A percentile compares a stretch with the other conserved stretches of the same genome.
Evolutionary conservation across 805 yeast genomes (phyloP).

Genomic region (Kodamaea leandrae): DNA sequence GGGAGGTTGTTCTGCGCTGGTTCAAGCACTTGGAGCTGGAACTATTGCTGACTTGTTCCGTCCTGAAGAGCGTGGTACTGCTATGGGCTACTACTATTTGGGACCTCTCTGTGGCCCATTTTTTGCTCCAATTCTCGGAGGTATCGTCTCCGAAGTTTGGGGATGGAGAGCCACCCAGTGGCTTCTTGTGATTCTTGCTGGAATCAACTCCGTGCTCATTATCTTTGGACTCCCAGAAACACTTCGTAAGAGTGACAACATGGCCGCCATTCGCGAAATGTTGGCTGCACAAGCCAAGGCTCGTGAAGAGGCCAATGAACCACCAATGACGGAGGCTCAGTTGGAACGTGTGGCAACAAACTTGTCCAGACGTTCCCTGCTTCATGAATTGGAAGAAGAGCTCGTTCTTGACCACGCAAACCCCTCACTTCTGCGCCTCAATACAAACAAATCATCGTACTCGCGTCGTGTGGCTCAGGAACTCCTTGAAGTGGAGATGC

Average conservation of each 20-base stretch:
- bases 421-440: constrained; percentile 38
- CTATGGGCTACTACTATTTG: constrained; percentile 75
- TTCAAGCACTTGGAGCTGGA: constrained; percentile 89
- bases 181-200: constrained; percentile 71
- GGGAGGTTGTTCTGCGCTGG: constrained; percentile 83
- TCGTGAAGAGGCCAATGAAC: background rate
- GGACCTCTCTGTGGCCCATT: constrained; percentile 84
- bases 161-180: constrained; percentile 92
- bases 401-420: constrained; percentile 36
- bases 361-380: constrained; percentile 14
- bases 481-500: constrained; percentile 21
- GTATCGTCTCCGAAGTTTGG: constrained; percentile 66
- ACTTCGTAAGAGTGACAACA: constrained; percentile 57
- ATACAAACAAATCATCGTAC: constrained; percentile 33
- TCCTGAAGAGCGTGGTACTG: constrained; percentile 68
- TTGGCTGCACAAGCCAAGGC: constrained; percentile 21
- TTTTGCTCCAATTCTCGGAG: constrained; percentile 74
- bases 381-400: constrained; percentile 23
- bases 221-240: constrained; percentile 76
- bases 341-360: constrained; percentile 34
- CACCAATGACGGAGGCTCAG: constrained; percentile 16
- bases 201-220: constrained; percentile 47
- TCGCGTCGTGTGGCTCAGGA: constrained; percentile 27
- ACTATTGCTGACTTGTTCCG: constrained; percentile 72
- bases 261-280: constrained; percentile 49